Conservation (phyloP, 148 eudicot species). For the Nepenthes mirabilis region DNA sequence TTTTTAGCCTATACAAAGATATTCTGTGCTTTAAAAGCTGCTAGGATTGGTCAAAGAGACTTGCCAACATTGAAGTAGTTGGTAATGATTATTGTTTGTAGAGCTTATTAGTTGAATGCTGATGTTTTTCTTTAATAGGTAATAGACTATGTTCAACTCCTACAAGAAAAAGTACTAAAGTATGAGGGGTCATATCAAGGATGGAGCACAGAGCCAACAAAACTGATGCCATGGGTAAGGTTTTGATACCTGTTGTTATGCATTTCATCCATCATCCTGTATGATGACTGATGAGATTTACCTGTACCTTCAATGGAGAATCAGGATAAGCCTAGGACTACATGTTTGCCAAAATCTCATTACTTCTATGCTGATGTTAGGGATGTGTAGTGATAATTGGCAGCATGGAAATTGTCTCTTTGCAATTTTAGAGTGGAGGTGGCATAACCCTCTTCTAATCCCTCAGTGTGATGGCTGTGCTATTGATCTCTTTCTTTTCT, state of each 20-base stretch:
- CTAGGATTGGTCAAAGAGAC: neutral
- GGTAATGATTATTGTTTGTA: neutral
- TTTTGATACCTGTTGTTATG: slow-evolving; percentile 3
- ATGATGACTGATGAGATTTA: neutral
- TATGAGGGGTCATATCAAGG: slow-evolving; percentile 77
- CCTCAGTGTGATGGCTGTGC: too few relatives aligned
- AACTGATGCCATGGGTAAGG: slow-evolving; percentile 91
- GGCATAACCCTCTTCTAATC: too few relatives aligned
- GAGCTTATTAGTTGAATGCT: slow-evolving; percentile 5
- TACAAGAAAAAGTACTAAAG: slow-evolving; percentile 80
- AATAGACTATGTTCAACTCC: slow-evolving; percentile 68
- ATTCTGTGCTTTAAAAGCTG: neutral
- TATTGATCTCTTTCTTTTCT: too few relatives aligned
- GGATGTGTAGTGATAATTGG: too few relatives aligned
- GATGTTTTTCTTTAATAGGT: slow-evolving; percentile 34
- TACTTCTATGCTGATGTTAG: too few relatives aligned
- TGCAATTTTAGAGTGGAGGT: too few relatives aligned
- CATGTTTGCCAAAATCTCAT: too few relatives aligned
- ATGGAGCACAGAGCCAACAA: slow-evolving; percentile 72
- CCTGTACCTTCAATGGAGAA: neutral
- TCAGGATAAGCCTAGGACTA: too few relatives aligned
- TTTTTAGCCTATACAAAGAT: neutral
- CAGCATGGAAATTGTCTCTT: too few relatives aligned
- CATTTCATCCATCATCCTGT: neutral
- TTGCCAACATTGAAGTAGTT: neutral